phyloP scores from a whole-genome alignment of 352 stramenopile species.

The Phytophthora hybrid region DNA sequence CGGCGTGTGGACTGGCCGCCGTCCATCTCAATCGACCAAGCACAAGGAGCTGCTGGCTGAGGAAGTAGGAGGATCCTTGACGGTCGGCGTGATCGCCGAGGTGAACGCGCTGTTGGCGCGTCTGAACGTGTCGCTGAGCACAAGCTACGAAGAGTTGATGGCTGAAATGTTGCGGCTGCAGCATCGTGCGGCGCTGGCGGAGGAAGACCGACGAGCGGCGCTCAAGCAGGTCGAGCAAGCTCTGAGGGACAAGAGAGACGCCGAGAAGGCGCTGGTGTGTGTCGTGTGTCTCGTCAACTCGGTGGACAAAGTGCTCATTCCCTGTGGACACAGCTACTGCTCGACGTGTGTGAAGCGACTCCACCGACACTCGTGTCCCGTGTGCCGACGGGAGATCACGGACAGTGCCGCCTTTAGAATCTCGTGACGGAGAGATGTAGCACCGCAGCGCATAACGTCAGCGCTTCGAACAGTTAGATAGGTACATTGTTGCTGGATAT shows the following conservation, averaged over 20 bases:
- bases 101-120: constrained; percentile 58
- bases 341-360: constrained; percentile 53
- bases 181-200: constrained; percentile 44
- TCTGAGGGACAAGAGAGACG: constrained; percentile 58
- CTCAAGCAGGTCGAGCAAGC: constrained; percentile 48
- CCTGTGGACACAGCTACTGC: constrained; percentile 74
- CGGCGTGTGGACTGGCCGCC: not conserved
- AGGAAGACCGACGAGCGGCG: constrained; percentile 49
- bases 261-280: constrained; percentile 58
- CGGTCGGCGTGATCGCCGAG: constrained; percentile 43
- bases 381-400: constrained; percentile 53
- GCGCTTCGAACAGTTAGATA: not conserved
- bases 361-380: constrained; percentile 46
- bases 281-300: constrained; percentile 64
- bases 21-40: not conserved
- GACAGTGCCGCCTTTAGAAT: constrained; percentile 50
- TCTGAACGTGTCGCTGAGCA: constrained; percentile 58
- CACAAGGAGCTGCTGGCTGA: constrained; percentile 6
- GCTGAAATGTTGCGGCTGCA: constrained; percentile 53
- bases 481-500: constrained; percentile 29
- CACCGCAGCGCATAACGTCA: not conserved
- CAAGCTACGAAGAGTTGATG: constrained; percentile 57
- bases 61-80: constrained; percentile 3
- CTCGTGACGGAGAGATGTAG: constrained; percentile 32
- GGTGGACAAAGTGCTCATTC: constrained; percentile 63